Conservation (phyloP, 345 rosid genomes). For the Salix purpurea region DNA sequence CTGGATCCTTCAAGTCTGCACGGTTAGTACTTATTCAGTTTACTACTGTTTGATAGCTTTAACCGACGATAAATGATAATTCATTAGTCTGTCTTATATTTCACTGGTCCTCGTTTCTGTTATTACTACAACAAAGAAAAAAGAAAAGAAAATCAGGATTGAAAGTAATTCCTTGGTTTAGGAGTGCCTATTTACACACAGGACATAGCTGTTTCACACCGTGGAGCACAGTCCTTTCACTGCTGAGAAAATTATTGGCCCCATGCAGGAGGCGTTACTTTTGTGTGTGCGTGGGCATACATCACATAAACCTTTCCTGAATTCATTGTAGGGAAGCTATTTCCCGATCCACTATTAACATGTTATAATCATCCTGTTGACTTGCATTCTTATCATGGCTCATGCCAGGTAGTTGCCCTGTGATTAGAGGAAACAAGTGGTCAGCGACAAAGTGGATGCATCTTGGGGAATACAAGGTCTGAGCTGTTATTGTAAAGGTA, state of each 20-base stretch:
- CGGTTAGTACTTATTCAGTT: constrained; percentile 40
- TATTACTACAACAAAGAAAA: not conserved
- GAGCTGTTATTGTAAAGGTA: constrained; percentile 9
- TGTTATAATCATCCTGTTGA: not conserved
- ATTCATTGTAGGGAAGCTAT: not conserved
- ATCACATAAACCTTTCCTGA: not conserved
- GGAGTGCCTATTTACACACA: too few relatives aligned
- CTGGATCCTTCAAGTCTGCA: constrained; percentile 83
- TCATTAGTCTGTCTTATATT: constrained; percentile 1
- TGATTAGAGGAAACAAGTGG: constrained; percentile 90
- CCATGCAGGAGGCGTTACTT: too few relatives aligned
- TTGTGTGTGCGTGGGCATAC: too few relatives aligned
- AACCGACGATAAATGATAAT: not conserved
- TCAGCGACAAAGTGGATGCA: constrained; percentile 95
- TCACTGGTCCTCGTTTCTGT: not conserved
- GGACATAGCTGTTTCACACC: too few relatives aligned
- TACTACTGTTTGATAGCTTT: not conserved
- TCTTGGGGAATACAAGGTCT: constrained; percentile 53
- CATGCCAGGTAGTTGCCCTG: constrained; percentile 75
- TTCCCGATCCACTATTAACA: not conserved
- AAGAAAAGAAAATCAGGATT: not conserved
- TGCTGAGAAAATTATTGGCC: too few relatives aligned
- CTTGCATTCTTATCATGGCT: not conserved
- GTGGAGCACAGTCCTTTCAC: too few relatives aligned
- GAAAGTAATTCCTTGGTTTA: not conserved